Conservation (phyloP, 805 yeast genomes). For the Kluyveromyces dobzhanskii region DNA sequence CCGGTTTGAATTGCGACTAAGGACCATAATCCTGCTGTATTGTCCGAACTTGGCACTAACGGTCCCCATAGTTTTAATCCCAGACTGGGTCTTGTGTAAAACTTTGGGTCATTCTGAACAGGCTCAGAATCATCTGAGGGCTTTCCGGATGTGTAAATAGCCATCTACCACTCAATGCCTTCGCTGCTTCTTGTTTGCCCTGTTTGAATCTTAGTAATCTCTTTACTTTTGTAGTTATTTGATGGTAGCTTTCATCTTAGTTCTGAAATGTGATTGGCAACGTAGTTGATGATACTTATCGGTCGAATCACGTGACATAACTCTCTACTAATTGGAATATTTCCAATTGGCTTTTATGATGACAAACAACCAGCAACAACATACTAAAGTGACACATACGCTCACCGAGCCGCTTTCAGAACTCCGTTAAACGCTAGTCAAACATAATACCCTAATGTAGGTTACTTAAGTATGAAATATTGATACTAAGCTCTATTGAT, state of each 20-base stretch:
- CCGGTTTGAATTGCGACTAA: slow-evolving; percentile 46
- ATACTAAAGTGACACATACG: too few species aligned
- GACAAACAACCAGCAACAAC: too few species aligned
- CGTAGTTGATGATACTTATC: slow-evolving; percentile 2
- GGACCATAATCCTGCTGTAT: slow-evolving; percentile 43
- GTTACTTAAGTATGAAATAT: too few species aligned
- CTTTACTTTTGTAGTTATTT: neutral
- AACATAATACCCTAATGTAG: too few species aligned
- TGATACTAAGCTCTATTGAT: too few species aligned
- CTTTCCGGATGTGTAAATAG: slow-evolving; percentile 26
- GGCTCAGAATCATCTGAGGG: slow-evolving; percentile 17
- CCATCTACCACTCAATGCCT: slow-evolving; percentile 13
- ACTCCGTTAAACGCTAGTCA: too few species aligned
- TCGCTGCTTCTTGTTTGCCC: neutral
- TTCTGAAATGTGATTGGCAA: slow-evolving; percentile 4
- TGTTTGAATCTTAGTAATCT: too few species aligned
- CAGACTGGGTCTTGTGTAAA: slow-evolving; percentile 43
- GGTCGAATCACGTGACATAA: neutral
- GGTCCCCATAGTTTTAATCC: slow-evolving; percentile 65
- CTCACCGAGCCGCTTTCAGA: too few species aligned
- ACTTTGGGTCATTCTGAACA: slow-evolving; percentile 10
- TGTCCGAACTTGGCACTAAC: slow-evolving; percentile 64
- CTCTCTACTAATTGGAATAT: too few species aligned
- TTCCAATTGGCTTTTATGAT: too few species aligned
- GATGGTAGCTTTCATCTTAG: neutral